Evolutionary conservation across 2,329 filamentous ascomycete species (phyloP).

Genomic region (Diaporthe humulicola): DNA sequence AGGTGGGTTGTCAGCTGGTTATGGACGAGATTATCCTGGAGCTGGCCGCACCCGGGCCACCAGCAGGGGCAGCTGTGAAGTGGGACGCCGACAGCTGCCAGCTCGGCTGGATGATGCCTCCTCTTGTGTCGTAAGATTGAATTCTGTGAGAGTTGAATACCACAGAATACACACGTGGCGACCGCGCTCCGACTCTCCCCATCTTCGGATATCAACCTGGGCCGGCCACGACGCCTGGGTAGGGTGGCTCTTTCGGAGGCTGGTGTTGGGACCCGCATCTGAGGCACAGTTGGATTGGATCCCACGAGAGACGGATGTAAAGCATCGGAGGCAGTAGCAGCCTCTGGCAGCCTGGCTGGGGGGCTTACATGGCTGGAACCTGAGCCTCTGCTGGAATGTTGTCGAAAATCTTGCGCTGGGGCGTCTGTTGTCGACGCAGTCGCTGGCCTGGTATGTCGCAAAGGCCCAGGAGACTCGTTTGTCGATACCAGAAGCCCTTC

Average conservation of each 20-base stretch:
- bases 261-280: neutral
- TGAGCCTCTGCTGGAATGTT: neutral
- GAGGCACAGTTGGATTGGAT: no score
- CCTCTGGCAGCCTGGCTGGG: neutral
- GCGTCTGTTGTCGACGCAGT: neutral
- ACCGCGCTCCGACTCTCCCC: neutral
- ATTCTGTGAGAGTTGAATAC: neutral
- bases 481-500: neutral
- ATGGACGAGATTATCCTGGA: constrained; percentile 1
- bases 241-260: neutral
- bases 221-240: neutral
- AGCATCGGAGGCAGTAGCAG: neutral
- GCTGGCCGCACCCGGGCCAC: constrained; percentile 22
- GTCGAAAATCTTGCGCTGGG: neutral
- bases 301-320: neutral
- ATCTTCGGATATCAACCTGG: no score
- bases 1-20: constrained; percentile 23
- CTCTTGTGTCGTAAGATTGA: constrained; percentile 19
- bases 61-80: neutral
- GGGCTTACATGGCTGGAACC: neutral
- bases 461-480: neutral
- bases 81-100: constrained; percentile 29
- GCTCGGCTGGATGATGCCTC: constrained; percentile 17
- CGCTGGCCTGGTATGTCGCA: neutral
- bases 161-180: constrained; percentile 25